A percentile compares a stretch with the other conserved stretches of the same genome.
Evolutionary conservation across 2,329 filamentous ascomycete species (phyloP).

Genomic region (Xylaria sp.): DNA sequence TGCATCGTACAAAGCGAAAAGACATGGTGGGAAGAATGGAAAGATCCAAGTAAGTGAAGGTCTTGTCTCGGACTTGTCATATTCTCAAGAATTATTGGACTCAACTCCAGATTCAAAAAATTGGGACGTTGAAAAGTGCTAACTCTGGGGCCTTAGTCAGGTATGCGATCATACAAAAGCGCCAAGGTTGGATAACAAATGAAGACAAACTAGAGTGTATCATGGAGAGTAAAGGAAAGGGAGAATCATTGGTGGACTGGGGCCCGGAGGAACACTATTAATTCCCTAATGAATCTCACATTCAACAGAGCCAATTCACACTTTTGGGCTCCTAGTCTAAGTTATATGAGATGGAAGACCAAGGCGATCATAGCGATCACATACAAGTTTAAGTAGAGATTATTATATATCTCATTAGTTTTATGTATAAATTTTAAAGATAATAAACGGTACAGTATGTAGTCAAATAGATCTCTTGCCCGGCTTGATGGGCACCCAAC

Average conservation of each 20-base stretch:
- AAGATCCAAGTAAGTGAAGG: constrained; percentile 54
- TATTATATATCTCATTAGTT: too few species aligned
- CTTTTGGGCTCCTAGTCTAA: background rate
- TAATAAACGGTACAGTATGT: too few species aligned
- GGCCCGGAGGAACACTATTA: constrained; percentile 43
- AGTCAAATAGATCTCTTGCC: too few species aligned
- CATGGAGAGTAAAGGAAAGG: constrained; percentile 60
- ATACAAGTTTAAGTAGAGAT: background rate
- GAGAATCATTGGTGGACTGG: constrained; percentile 56
- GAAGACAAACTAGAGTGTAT: constrained; percentile 65
- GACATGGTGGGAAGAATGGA: constrained; percentile 66
- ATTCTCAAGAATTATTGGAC: background rate
- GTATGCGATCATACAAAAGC: constrained; percentile 52
- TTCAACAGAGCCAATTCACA: background rate
- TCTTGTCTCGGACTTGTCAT: background rate
- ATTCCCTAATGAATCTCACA: background rate
- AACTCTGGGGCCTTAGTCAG: constrained; percentile 26
- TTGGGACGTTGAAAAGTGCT: constrained; percentile 13
- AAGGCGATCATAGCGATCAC: background rate
- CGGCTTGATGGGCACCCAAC: too few species aligned
- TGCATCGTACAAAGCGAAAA: constrained; percentile 67
- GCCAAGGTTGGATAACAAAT: constrained; percentile 61
- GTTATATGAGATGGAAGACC: background rate
- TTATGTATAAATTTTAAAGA: too few species aligned
- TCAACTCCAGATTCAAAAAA: background rate